A percentile compares a stretch with the other conserved stretches of the same genome.
These are phyloP conservation scores for Geopyxis carbonaria DNA, from an alignment of 495 filamentous ascomycete genomes.

Conservation along the genomic window DNA sequence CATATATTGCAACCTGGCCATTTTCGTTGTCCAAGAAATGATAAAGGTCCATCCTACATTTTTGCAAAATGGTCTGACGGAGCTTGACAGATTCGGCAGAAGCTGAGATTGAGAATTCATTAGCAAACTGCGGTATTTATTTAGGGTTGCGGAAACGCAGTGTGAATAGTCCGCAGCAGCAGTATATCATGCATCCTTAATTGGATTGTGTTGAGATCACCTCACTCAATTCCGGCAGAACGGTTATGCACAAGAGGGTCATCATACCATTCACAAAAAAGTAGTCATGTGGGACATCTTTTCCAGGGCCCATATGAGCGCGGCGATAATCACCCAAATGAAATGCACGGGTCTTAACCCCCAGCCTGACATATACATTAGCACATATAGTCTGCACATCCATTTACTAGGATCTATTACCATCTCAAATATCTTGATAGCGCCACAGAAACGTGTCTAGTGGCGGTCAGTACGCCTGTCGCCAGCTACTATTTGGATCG, in stretches of 20 bases:
- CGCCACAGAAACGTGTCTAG: constrained; percentile 84
- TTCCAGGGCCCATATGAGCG: constrained; percentile 67
- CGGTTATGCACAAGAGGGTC: no score
- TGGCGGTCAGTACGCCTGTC: constrained; percentile 14
- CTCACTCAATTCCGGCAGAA: background rate
- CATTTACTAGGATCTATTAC: no score
- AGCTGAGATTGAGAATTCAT: constrained; percentile 31
- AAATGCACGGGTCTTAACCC: constrained; percentile 94
- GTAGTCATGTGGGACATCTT: constrained; percentile 89
- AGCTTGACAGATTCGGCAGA: constrained; percentile 73
- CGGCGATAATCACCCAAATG: constrained; percentile 94
- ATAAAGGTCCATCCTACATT: constrained; percentile 93
- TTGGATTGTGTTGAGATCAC: background rate
- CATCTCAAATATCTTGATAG: constrained; percentile 88
- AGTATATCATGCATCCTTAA: background rate
- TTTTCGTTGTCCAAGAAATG: constrained; percentile 92
- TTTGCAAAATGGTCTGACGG: constrained; percentile 90
- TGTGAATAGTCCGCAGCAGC: background rate
- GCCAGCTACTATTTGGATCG: constrained; percentile 9
- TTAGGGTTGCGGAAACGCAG: constrained; percentile 3
- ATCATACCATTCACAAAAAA: constrained; percentile 73
- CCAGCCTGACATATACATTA: constrained; percentile 45
- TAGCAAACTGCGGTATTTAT: constrained; percentile 21
- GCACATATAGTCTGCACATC: constrained; percentile 26
- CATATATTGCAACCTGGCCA: constrained; percentile 95